Evolutionary conservation across 805 yeast genomes (phyloP).

Genomic region (Teunomyces aglyptinius): DNA sequence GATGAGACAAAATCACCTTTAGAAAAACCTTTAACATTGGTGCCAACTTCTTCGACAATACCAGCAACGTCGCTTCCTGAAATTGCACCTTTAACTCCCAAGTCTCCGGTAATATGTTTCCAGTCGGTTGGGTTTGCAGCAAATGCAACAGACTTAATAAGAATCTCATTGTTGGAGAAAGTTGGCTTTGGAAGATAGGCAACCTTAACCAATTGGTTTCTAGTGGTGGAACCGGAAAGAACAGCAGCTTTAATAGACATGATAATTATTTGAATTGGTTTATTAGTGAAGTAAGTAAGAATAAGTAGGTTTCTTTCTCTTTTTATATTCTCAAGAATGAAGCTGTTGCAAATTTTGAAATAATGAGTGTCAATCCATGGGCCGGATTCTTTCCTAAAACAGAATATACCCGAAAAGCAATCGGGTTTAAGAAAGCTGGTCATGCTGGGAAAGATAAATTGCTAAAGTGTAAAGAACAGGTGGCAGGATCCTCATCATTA

Average conservation of each 20-base stretch:
- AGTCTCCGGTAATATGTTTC: slow-evolving; percentile 48
- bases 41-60: slow-evolving; percentile 51
- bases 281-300: too few species aligned
- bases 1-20: slow-evolving; percentile 53
- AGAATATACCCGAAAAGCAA: too few species aligned
- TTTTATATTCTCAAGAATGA: neutral
- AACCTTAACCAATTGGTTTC: slow-evolving; percentile 12
- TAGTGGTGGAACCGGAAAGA: neutral
- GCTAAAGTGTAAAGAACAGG: too few species aligned
- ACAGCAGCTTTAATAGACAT: neutral
- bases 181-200: slow-evolving; percentile 30
- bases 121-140: slow-evolving; percentile 73
- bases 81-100: slow-evolving; percentile 47
- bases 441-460: too few species aligned
- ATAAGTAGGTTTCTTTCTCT: neutral
- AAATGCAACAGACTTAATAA: slow-evolving; percentile 51
- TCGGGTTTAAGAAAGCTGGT: too few species aligned
- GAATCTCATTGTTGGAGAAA: slow-evolving; percentile 36
- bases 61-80: slow-evolving; percentile 66
- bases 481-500: too few species aligned
- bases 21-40: slow-evolving; percentile 29
- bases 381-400: too few species aligned
- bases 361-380: too few species aligned
- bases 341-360: too few species aligned
- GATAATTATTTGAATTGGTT: neutral